A percentile compares a stretch with the other conserved stretches of the same genome.
These are phyloP conservation scores for Blepharisma stoltei DNA, from an alignment of 73 alveolate genomes.

Conservation along the genomic window DNA sequence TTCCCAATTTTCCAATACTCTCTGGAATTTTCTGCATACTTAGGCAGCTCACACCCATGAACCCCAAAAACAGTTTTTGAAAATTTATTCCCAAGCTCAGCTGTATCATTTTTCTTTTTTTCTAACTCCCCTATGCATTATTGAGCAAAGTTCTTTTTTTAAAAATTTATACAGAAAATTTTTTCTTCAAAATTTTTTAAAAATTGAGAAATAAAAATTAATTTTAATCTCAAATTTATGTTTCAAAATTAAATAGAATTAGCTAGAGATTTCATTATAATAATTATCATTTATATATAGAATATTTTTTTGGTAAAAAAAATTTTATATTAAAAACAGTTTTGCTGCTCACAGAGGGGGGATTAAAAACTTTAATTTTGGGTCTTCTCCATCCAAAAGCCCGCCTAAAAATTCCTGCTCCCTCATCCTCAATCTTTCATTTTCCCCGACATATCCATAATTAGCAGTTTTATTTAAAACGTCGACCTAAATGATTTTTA, in stretches of 20 bases:
- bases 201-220: too few species aligned
- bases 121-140: too few species aligned
- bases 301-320: too few species aligned
- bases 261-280: too few species aligned
- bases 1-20: slow-evolving; percentile 24
- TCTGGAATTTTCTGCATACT: neutral
- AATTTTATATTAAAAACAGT: too few species aligned
- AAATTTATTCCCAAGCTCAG: neutral
- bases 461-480: neutral
- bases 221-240: too few species aligned
- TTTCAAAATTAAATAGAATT: too few species aligned
- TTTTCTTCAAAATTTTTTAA: too few species aligned
- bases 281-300: too few species aligned
- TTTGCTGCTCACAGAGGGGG: too few species aligned
- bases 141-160: too few species aligned
- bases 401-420: neutral
- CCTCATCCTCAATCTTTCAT: neutral
- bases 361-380: neutral
- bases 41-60: slow-evolving; percentile 56
- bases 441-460: neutral
- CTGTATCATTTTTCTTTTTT: neutral
- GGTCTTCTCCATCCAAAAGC: neutral
- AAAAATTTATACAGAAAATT: too few species aligned
- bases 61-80: slow-evolving; percentile 43
- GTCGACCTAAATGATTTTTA: slow-evolving; percentile 6